Conservation (phyloP, 192 early-diverging fungal genomes). For the Coemansia reversa region DNA sequence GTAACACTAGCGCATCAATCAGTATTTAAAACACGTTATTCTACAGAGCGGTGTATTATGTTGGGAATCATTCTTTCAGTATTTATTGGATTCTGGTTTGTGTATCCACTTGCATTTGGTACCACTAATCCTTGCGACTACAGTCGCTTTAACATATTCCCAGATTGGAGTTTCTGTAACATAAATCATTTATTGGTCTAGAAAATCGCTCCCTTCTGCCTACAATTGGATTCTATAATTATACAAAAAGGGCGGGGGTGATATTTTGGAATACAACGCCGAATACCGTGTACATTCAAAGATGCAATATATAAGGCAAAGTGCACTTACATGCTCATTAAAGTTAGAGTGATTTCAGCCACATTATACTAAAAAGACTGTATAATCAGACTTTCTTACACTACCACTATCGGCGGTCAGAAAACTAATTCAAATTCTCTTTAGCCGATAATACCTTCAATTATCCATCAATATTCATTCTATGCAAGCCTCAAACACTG, state of each 20-base stretch:
- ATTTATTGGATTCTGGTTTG: conserved; percentile 3
- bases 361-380: neutral
- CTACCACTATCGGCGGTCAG: neutral
- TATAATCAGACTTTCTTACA: neutral
- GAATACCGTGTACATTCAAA: neutral
- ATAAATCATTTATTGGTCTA: conserved; percentile 13
- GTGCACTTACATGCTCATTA: neutral
- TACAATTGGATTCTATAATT: neutral
- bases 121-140: conserved; percentile 14
- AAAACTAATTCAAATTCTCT: neutral
- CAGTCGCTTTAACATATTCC: conserved; percentile 2
- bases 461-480: neutral
- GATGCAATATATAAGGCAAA: neutral
- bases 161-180: conserved; percentile 11
- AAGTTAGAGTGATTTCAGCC: neutral
- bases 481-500: neutral
- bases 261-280: conserved; percentile 11
- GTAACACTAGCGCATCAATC: neutral
- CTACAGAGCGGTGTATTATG: neutral
- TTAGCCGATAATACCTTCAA: neutral
- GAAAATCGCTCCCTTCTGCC: neutral
- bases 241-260: conserved; percentile 15
- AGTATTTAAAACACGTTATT: neutral
- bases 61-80: neutral
- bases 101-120: conserved; percentile 30